Evolutionary conservation across 306 rosid genomes (phyloP).

Genomic region (Casuarina glauca): DNA sequence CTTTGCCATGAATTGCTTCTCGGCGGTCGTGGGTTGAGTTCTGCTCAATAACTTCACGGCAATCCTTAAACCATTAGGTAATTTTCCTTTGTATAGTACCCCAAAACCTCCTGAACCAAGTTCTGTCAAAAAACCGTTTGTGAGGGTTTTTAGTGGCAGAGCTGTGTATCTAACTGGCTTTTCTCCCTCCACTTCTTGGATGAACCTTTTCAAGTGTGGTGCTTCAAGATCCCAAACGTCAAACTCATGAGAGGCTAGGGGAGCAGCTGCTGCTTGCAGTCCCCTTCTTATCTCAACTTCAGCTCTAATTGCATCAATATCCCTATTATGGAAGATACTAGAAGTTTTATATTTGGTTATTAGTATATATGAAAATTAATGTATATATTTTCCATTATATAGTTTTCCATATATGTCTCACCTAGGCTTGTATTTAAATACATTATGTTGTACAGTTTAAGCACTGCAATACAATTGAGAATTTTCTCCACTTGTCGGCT

Average conservation of each 20-base stretch:
- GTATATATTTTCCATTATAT: no score
- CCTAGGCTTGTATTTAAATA: no score
- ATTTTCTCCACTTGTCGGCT: no score
- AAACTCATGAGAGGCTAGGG: background rate
- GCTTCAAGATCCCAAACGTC: background rate
- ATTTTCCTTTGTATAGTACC: background rate
- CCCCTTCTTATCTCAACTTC: background rate
- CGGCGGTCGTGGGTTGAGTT: background rate
- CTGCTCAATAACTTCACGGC: slow-evolving; percentile 16
- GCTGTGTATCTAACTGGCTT: slow-evolving; percentile 14
- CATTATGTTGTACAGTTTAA: no score
- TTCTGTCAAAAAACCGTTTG: background rate
- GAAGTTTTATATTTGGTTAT: no score
- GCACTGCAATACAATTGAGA: no score
- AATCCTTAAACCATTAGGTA: background rate
- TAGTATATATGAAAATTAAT: no score
- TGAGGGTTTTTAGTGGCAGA: background rate
- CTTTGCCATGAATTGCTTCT: slow-evolving; percentile 24
- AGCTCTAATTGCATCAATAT: background rate
- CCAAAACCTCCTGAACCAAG: slow-evolving; percentile 2
- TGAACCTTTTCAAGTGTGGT: background rate
- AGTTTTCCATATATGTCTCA: no score
- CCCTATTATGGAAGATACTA: no score
- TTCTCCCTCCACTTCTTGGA: background rate
- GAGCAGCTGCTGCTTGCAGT: background rate